A percentile compares a stretch with the other conserved stretches of the same genome.
phyloP scores from a whole-genome alignment of 83 land plant species.

The Isoetes engelmannii region DNA sequence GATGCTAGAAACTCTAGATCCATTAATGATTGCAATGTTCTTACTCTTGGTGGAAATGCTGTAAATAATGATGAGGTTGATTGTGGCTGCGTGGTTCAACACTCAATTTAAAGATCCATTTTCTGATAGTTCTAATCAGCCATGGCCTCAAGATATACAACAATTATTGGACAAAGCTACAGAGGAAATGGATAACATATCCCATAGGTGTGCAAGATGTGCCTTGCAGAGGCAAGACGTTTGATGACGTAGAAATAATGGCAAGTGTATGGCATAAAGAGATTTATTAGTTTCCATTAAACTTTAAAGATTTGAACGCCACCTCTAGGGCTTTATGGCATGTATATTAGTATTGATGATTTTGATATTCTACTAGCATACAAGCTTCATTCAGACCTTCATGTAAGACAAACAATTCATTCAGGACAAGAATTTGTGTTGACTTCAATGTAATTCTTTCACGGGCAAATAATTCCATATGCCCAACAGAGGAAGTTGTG shows the following conservation, averaged over 20 bases:
- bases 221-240: conserved; percentile 42
- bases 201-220: conserved; percentile 12
- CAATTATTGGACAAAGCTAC: conserved; percentile 51
- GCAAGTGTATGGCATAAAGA: too few relatives aligned
- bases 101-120: conserved; percentile 81
- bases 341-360: too few relatives aligned
- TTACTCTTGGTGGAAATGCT: conserved; percentile 52
- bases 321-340: too few relatives aligned
- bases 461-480: too few relatives aligned
- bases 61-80: conserved; percentile 47
- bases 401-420: too few relatives aligned
- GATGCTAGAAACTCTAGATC: conserved; percentile 76
- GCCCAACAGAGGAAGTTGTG: too few relatives aligned
- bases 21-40: conserved; percentile 72
- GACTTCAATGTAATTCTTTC: too few relatives aligned
- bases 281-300: too few relatives aligned
- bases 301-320: too few relatives aligned
- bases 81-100: conserved; percentile 60
- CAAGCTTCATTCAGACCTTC: too few relatives aligned
- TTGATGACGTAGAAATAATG: conserved; percentile 63
- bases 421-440: too few relatives aligned
- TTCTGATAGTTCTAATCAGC: conserved; percentile 55
- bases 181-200: conserved; percentile 53
- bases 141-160: conserved; percentile 58
- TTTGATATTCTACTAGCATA: too few relatives aligned